Percentiles rank a stretch among this genome's conserved stretches.
phyloP scores from a whole-genome alignment of 2,329 filamentous ascomycete species.

The Reticulascus tulasneorum region DNA sequence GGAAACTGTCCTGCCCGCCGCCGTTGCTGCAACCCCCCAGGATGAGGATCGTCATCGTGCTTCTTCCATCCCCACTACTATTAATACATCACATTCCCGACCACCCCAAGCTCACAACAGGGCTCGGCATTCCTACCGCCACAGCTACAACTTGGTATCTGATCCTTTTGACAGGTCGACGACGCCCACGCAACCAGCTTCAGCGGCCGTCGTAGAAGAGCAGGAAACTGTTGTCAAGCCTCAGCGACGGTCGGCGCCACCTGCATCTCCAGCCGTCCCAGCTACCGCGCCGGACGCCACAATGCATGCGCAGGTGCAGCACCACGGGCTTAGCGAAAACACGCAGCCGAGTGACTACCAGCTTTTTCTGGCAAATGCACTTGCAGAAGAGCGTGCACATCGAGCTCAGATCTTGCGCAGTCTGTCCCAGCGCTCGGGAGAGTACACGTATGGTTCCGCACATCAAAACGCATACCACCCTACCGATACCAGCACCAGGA shows the following conservation, averaged over 20 bases:
- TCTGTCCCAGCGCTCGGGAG: constrained; percentile 14
- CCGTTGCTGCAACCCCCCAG: too few species aligned
- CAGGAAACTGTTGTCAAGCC: neutral
- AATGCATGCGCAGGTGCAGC: too few species aligned
- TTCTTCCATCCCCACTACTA: too few species aligned
- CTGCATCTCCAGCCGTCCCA: neutral
- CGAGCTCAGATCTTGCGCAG: constrained; percentile 17
- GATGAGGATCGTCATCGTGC: too few species aligned
- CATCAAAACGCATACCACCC: too few species aligned
- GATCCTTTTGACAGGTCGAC: constrained; percentile 10
- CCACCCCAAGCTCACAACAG: too few species aligned
- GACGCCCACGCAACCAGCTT: constrained; percentile 10
- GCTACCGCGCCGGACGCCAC: neutral
- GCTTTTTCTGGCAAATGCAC: constrained; percentile 21
- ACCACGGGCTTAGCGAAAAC: too few species aligned
- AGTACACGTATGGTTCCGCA: constrained; percentile 8
- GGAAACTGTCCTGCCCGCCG: too few species aligned
- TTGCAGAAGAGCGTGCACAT: constrained; percentile 19
- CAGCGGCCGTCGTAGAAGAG: constrained; percentile 10
- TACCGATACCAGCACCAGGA: constrained; percentile 2
- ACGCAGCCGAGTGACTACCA: constrained; percentile 20
- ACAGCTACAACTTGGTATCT: constrained; percentile 9
- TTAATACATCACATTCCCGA: too few species aligned
- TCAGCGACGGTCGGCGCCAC: neutral
- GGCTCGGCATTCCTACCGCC: too few species aligned